Conservation (phyloP, 805 yeast species). For the Ascoidea tarda region DNA sequence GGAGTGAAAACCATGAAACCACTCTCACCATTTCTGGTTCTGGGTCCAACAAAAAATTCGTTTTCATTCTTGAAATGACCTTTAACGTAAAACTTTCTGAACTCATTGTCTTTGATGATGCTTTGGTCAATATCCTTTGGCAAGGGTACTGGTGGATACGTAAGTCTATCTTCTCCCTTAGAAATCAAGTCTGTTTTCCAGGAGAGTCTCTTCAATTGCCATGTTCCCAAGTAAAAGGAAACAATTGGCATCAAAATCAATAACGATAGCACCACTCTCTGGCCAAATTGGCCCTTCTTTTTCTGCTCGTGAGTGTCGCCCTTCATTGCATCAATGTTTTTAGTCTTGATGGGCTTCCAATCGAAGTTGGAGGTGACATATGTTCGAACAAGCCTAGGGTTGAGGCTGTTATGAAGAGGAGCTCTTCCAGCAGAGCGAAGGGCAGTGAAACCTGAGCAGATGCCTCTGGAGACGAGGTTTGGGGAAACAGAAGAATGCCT, state of each 20-base stretch:
- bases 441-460: too few relatives aligned
- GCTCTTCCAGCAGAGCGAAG: too few relatives aligned
- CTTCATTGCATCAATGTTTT: conserved; percentile 5
- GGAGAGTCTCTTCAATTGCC: conserved; percentile 77
- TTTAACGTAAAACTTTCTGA: conserved; percentile 57
- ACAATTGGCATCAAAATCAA: conserved; percentile 70
- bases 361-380: conserved; percentile 62
- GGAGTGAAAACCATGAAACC: conserved; percentile 83
- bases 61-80: conserved; percentile 76
- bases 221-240: conserved; percentile 75
- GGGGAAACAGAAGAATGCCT: too few relatives aligned
- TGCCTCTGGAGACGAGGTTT: too few relatives aligned
- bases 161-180: conserved; percentile 67
- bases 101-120: conserved; percentile 63
- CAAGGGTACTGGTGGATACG: conserved; percentile 55
- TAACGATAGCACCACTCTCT: conserved; percentile 4
- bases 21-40: conserved; percentile 51
- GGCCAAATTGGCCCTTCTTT: too few relatives aligned
- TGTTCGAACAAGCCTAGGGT: conserved; percentile 8
- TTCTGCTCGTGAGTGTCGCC: conserved; percentile 17
- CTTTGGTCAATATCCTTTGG: conserved; percentile 56
- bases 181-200: conserved; percentile 87
- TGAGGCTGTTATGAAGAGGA: too few relatives aligned
- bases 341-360: conserved; percentile 67
- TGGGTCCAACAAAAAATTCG: conserved; percentile 88